Conservation (phyloP, 257 asterid species). For the Striga asiatica region DNA sequence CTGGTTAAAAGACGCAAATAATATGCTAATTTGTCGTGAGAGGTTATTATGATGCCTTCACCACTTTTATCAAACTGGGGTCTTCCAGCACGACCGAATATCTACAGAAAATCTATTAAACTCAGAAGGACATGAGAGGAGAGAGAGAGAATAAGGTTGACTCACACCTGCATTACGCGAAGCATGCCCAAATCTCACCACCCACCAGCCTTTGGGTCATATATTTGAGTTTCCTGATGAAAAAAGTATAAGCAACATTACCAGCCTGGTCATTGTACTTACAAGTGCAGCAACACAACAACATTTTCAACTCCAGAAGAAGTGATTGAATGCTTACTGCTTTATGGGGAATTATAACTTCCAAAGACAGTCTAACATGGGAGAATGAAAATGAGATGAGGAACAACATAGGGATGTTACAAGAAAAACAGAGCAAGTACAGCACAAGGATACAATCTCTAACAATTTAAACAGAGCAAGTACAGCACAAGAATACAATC, state of each 20-base stretch:
- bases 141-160: conserved; percentile 8
- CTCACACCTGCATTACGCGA: conserved; percentile 94
- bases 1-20: conserved; percentile 87
- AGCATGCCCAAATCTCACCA: conserved; percentile 99
- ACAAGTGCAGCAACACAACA: not conserved
- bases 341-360: conserved; percentile 4
- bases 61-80: conserved; percentile 99
- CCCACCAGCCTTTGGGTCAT: conserved; percentile 99
- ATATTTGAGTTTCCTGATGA: conserved; percentile 90
- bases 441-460: too few relatives aligned
- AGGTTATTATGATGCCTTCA: conserved; percentile 92
- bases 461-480: too few relatives aligned
- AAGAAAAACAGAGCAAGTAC: not conserved
- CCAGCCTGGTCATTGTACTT: not conserved
- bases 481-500: too few relatives aligned
- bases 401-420: too few relatives aligned
- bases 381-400: not conserved
- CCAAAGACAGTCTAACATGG: not conserved
- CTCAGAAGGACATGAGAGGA: conserved; percentile 9
- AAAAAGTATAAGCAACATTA: conserved; percentile 22
- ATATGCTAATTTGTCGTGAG: conserved; percentile 78
- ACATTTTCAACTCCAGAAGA: not conserved
- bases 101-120: conserved; percentile 36
- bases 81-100: conserved; percentile 99
- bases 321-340: conserved; percentile 8